Base-by-base conservation (phyloP, 2,329 filamentous ascomycete species). In the Grosmannia penicillata region DNA sequence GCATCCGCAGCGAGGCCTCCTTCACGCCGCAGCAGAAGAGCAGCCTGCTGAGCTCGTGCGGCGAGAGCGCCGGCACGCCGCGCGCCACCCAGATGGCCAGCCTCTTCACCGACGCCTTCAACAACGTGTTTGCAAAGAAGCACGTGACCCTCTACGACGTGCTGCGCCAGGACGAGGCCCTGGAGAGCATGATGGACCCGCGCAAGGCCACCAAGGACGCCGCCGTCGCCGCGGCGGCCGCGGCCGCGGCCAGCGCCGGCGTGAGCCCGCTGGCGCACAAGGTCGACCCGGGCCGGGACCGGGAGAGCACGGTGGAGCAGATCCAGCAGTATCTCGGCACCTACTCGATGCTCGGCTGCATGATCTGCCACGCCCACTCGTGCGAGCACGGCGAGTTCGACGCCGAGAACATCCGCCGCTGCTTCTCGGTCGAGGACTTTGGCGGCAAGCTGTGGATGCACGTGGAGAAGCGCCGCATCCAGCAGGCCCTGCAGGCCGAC, bases 331-430 rank as follows among this genome's bases (percentile, higher is more conserved):
- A 63, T 26, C 49, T 75, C 19, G 66, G 67, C 35, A 74, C 68
- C 2, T 72, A 74, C 48, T 63, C 63, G 24, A 60, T 70, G 9
- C 58, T 75, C 14, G 68, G 67, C 11, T 76, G 72, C 46, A 53
- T 72, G n/a, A 65, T 74, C 37, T 76, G 72, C 53, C 70, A 64
- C 48, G 68, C 68, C 36, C 66, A 75, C 50, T 72, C 70, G 11
- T 76, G 72, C 42, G 72, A 75, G 48, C 72, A 76, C 44, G 72
- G 71, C 33, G 70, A 74, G 38, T 74, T 72, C 37, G 66, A 71
- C 39, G 51, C 55, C 7, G 65, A 67, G 36, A 68, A 70, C 42
- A 68, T 72, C 47, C 61, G 66, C 25, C 67, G 62, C 34, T 56
- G 64, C 4, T 69, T 74, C 47, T 70, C 68, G 4, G 56, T 73